Percentiles rank a stretch among this genome's conserved stretches.
phyloP scores from a whole-genome alignment of 768 basidiomycete genomes.

The Pleurotus ostreatus region DNA sequence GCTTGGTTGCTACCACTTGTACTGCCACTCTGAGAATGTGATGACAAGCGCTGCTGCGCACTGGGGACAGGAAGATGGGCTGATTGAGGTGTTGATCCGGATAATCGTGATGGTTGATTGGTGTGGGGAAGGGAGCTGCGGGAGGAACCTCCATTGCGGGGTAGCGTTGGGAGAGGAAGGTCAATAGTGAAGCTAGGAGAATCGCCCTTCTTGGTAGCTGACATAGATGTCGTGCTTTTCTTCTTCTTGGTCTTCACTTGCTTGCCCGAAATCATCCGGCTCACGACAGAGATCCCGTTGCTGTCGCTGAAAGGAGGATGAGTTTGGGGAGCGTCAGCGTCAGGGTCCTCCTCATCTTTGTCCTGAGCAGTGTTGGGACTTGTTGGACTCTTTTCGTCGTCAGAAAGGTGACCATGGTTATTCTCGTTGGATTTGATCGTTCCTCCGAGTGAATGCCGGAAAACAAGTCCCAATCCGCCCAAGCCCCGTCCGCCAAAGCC shows the following conservation, averaged over 20 bases:
- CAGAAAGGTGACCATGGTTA: not conserved
- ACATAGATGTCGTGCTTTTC: slow-evolving; percentile 18
- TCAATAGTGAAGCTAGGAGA: slow-evolving; percentile 31
- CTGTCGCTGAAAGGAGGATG: not conserved
- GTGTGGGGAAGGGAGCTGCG: slow-evolving; percentile 7
- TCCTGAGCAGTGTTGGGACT: not conserved
- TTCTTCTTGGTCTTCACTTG: slow-evolving; percentile 35
- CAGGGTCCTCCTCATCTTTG: not conserved
- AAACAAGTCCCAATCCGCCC: slow-evolving; percentile 33
- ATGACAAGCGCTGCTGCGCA: not conserved
- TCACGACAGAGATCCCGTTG: slow-evolving; percentile 1
- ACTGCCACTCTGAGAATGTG: slow-evolving; percentile 2
- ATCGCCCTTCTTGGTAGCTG: slow-evolving; percentile 26
- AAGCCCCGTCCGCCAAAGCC: slow-evolving; percentile 14
- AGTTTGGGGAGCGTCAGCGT: not conserved
- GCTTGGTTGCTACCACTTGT: slow-evolving; percentile 4
- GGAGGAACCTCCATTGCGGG: slow-evolving; percentile 15
- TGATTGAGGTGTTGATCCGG: slow-evolving; percentile 7
- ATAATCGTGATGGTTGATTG: not conserved
- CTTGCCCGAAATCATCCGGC: not conserved
- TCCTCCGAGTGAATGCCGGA: slow-evolving; percentile 30
- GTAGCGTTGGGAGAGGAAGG: slow-evolving; percentile 24
- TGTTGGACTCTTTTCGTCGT: slow-evolving; percentile 2
- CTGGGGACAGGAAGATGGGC: not conserved
- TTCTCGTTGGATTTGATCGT: slow-evolving; percentile 2